Conservation (phyloP, 73 alveolate genomes). For the Tetrahymena thermophila region DNA sequence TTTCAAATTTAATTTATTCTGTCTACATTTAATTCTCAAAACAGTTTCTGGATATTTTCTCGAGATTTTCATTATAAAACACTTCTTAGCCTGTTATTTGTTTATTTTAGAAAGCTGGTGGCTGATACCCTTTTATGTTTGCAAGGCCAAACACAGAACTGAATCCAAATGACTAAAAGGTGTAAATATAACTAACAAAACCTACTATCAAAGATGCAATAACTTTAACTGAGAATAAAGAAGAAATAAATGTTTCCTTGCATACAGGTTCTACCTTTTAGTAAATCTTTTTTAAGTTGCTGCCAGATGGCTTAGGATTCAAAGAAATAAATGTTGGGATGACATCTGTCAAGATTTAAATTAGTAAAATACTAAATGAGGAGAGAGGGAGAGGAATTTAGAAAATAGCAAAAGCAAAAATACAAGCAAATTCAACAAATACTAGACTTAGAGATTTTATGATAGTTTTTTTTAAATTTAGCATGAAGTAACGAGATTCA, state of each 20-base stretch:
- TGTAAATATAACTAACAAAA: background rate
- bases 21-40: background rate
- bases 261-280: background rate
- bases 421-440: background rate
- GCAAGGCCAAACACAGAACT: background rate
- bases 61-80: background rate
- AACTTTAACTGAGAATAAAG: background rate
- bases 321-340: background rate
- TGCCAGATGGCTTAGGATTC: background rate
- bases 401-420: background rate
- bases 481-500: conserved; percentile 37
- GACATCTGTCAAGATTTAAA: background rate
- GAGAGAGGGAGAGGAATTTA: background rate
- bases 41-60: background rate
- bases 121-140: background rate
- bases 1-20: background rate
- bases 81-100: background rate
- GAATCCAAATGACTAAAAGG: background rate
- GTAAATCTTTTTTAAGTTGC: background rate
- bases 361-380: background rate
- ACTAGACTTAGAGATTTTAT: conserved; percentile 10
- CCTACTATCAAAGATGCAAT: background rate
- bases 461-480: conserved; percentile 33
- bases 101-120: background rate
- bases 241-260: background rate